Evolutionary conservation across 2,329 filamentous ascomycete species (phyloP), one percentile per base, ranked within the genome.

Genomic region (Fusarium temperatum): DNA sequence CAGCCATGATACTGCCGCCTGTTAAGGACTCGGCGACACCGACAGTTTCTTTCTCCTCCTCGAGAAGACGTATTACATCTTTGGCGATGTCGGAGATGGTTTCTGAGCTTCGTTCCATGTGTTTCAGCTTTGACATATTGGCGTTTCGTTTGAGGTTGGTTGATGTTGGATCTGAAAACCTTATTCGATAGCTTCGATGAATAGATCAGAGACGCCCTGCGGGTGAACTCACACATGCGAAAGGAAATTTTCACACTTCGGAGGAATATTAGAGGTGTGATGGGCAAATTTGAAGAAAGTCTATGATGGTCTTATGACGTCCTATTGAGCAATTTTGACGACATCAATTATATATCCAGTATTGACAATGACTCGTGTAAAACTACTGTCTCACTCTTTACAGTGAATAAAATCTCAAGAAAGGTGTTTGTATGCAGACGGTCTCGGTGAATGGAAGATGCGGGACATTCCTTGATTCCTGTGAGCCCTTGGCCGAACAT

Each of bases 21-120:
- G 80, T 82, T 9, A 82, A 72, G 2, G 81, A 82, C 51, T 82
- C 81, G 15, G 79, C 81, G 1, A 81, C 78, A 12, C 70, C 76
- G 24, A 80, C 28, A 5, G 77, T 81, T 38, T 76, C 32, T 78
- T 81, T 61, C 2, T 70, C 47, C 5, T 71, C 38, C 28, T 73
- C 64, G 6, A 77, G 62, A 4, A 77, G 63, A 7, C 26, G 12
- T 18, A 75, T 50, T 1, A 77, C 67, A 44, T 77, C 75, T 9
- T 64, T 58, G 5, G 70, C 72, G 17, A 76, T 66, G 8, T 76
- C 66, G 2, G 42, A 28, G n/a, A 72, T 50, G 2, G 67, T 68
- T 39, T 77, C 72, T 0, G 70, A 57, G 30, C 30, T 69, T 44
- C 70, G 54, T 28, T 63, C 44, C 18, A 56, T 22, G 36, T 66